Evolutionary conservation across 2,329 filamentous ascomycete genomes (phyloP).

Genomic region (Eutypa lata): DNA sequence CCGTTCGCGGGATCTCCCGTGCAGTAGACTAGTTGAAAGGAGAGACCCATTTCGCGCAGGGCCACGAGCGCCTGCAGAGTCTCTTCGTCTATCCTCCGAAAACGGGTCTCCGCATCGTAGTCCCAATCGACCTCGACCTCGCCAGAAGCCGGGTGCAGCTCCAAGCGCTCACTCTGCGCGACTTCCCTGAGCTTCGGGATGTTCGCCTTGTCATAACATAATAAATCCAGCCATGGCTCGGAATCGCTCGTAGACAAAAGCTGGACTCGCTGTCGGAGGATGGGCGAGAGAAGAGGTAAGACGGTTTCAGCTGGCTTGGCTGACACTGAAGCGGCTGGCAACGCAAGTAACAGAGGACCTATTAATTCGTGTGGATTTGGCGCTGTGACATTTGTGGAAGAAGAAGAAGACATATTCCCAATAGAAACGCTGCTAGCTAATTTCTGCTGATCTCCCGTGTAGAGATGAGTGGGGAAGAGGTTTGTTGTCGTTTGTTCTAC

Average conservation of each 20-base stretch:
- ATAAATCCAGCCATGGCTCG: constrained; percentile 71
- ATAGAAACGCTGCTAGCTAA: not conserved
- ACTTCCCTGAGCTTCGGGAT: constrained; percentile 57
- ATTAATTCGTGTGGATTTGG: constrained; percentile 49
- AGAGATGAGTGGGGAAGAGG: not conserved
- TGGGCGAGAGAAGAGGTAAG: constrained; percentile 61
- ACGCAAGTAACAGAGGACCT: constrained; percentile 55
- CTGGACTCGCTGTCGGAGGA: constrained; percentile 63
- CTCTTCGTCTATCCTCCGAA: constrained; percentile 69
- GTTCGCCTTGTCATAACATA: constrained; percentile 64
- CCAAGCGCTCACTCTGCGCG: constrained; percentile 60
- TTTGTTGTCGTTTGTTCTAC: not conserved
- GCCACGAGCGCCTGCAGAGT: constrained; percentile 68
- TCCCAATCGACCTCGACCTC: constrained; percentile 74
- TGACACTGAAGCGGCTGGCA: constrained; percentile 58
- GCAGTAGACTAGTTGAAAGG: constrained; percentile 68
- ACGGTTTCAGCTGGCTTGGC: constrained; percentile 54
- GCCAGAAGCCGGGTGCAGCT: constrained; percentile 78
- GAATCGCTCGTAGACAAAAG: constrained; percentile 55
- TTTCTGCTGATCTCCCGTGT: not conserved
- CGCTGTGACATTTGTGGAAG: constrained; percentile 18
- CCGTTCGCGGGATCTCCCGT: constrained; percentile 59
- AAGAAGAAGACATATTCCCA: not conserved
- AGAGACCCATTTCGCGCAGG: constrained; percentile 58
- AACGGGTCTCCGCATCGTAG: constrained; percentile 60